A percentile compares a stretch with the other conserved stretches of the same genome.
These are phyloP conservation scores for Pleodorina starrii DNA, from an alignment of 139 green algal genomes.

Conservation along the genomic window DNA sequence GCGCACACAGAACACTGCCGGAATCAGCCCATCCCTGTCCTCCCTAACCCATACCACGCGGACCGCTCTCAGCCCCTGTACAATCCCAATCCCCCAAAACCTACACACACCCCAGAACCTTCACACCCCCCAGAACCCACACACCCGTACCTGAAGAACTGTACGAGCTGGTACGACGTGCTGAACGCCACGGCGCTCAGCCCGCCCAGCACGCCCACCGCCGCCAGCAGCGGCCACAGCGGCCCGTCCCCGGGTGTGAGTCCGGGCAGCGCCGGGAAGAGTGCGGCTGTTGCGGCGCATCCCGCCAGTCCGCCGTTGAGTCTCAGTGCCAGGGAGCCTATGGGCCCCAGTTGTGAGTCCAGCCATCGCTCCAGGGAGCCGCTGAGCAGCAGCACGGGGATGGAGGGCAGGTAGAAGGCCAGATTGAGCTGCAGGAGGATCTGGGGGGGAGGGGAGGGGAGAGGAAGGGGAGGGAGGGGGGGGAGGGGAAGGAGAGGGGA, in stretches of 20 bases:
- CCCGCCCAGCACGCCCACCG: conserved; percentile 71
- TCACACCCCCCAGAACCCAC: no score
- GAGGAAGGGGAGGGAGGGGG: neutral
- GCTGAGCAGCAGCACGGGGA: conserved; percentile 76
- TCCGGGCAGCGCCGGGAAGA: conserved; percentile 33
- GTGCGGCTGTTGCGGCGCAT: conserved; percentile 30
- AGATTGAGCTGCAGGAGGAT: conserved; percentile 87
- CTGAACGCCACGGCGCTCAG: conserved; percentile 81
- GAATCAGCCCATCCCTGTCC: no score
- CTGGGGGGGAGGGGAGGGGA: neutral
- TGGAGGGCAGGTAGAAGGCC: conserved; percentile 85
- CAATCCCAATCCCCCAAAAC: no score
- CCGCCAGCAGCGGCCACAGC: conserved; percentile 62
- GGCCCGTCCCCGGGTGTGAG: neutral
- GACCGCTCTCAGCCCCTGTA: no score
- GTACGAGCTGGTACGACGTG: conserved; percentile 85
- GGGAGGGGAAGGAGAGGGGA: neutral
- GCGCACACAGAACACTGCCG: no score
- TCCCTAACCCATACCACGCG: no score
- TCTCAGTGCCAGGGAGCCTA: conserved; percentile 57
- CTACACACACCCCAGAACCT: no score
- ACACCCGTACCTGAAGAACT: conserved; percentile 24
- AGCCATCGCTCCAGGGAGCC: conserved; percentile 60
- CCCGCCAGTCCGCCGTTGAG: conserved; percentile 51
- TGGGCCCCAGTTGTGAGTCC: conserved; percentile 72